These are phyloP conservation scores for Pseudogymnoascus sp. DNA, from an alignment of 2,329 filamentous ascomycete species.

Conservation along the genomic window DNA sequence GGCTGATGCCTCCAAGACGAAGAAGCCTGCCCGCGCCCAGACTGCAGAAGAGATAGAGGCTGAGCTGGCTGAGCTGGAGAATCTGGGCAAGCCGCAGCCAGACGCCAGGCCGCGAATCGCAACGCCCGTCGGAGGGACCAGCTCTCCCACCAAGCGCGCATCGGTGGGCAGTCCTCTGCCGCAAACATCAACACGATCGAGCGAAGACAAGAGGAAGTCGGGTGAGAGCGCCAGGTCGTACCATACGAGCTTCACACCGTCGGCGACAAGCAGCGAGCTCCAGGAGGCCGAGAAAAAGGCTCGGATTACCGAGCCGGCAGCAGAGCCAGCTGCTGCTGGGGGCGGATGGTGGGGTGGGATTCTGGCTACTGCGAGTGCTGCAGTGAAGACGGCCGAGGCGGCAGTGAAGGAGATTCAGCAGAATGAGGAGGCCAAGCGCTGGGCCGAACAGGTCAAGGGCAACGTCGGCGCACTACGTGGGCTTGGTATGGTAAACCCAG, in stretches of 20 bases:
- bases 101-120: slow-evolving; percentile 67
- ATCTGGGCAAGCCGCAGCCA: slow-evolving; percentile 56
- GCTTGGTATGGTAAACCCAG: slow-evolving; percentile 48
- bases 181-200: slow-evolving; percentile 49
- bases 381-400: slow-evolving; percentile 85
- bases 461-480: slow-evolving; percentile 74
- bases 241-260: slow-evolving; percentile 64
- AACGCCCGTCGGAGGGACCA: slow-evolving; percentile 2
- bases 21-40: slow-evolving; percentile 31
- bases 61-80: slow-evolving; percentile 72
- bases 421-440: slow-evolving; percentile 93
- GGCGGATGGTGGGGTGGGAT: slow-evolving; percentile 87
- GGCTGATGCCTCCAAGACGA: slow-evolving; percentile 29
- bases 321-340: slow-evolving; percentile 32
- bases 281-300: slow-evolving; percentile 49
- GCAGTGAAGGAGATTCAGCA: slow-evolving; percentile 92
- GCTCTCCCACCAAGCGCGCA: slow-evolving; percentile 40
- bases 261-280: slow-evolving; percentile 42
- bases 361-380: slow-evolving; percentile 66
- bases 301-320: slow-evolving; percentile 35
- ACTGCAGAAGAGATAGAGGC: slow-evolving; percentile 54
- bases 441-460: slow-evolving; percentile 87
- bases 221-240: slow-evolving; percentile 67
- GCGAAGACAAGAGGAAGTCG: slow-evolving; percentile 71
- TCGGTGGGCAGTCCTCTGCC: slow-evolving; percentile 31